Percentiles rank a stretch among this genome's conserved stretches.
phyloP scores from a whole-genome alignment of 2,329 filamentous ascomycete species.

The Botrytis sinoallii region DNA sequence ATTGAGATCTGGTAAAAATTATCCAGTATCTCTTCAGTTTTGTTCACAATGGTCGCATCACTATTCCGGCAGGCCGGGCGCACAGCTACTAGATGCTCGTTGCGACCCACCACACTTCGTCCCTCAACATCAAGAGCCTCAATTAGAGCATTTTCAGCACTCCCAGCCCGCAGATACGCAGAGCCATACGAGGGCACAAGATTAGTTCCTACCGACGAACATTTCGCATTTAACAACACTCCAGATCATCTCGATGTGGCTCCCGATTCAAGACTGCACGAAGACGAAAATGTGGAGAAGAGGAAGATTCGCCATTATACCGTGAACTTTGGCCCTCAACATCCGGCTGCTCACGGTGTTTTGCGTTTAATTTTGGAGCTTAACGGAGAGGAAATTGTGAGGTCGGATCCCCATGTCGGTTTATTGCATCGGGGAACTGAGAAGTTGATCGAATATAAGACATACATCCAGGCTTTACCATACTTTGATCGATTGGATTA shows the following conservation, averaged over 20 bases:
- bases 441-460: conserved; percentile 99
- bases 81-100: conserved; percentile 65
- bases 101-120: conserved; percentile 42
- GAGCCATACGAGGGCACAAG: conserved; percentile 51
- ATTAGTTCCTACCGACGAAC: conserved; percentile 57
- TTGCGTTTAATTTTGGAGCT: conserved; percentile 95
- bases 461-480: conserved; percentile 93
- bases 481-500: conserved; percentile 99
- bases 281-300: conserved; percentile 47
- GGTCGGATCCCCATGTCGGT: conserved; percentile 94
- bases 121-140: conserved; percentile 39
- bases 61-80: conserved; percentile 71
- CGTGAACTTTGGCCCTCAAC: conserved; percentile 98
- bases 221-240: conserved; percentile 57
- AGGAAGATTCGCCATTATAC: conserved; percentile 98
- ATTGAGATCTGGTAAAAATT: conserved; percentile 30
- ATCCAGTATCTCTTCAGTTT: conserved; percentile 25
- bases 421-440: conserved; percentile 95
- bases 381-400: conserved; percentile 95
- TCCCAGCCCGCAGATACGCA: conserved; percentile 60
- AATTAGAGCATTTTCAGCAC: conserved; percentile 64
- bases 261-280: conserved; percentile 41
- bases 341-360: conserved; percentile 97
- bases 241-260: conserved; percentile 30
- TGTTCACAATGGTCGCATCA: conserved; percentile 63